Evolutionary conservation across 441 rosid species (phyloP).

Genomic region (Cnidoscolus chayamansa): DNA sequence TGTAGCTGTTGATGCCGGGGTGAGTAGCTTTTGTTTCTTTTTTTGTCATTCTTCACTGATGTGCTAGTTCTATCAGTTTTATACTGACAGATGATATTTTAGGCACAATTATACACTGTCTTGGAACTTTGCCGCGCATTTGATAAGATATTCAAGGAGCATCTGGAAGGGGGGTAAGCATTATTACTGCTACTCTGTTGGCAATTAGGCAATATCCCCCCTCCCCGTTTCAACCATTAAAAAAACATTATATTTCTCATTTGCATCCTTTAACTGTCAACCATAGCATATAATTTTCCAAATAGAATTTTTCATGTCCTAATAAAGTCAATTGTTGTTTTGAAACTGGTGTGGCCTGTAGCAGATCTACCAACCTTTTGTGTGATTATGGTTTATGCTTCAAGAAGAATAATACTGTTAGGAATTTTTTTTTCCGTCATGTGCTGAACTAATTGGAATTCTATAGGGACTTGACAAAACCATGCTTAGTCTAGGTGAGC

Average conservation of each 20-base stretch:
- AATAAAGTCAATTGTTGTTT: neutral
- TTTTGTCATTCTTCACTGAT: neutral
- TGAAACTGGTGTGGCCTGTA: neutral
- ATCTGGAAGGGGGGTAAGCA: constrained; percentile 90
- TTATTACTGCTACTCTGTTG: neutral
- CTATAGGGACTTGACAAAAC: neutral
- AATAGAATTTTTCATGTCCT: neutral
- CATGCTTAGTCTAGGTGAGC: neutral
- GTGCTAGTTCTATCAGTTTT: neutral
- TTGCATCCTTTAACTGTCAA: neutral
- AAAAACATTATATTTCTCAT: neutral
- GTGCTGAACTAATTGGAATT: neutral
- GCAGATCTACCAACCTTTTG: neutral
- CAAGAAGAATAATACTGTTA: neutral
- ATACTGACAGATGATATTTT: constrained; percentile 15
- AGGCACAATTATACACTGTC: constrained; percentile 86
- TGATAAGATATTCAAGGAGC: constrained; percentile 85
- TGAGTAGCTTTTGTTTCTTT: constrained; percentile 30
- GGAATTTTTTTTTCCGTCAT: neutral
- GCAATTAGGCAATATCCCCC: too few species aligned
- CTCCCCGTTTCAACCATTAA: neutral
- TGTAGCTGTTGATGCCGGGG: constrained; percentile 89
- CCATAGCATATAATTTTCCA: neutral
- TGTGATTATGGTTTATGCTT: neutral
- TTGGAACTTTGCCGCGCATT: constrained; percentile 92